Conservation (phyloP, 441 rosid genomes). For the Flueggea neowawraea region DNA sequence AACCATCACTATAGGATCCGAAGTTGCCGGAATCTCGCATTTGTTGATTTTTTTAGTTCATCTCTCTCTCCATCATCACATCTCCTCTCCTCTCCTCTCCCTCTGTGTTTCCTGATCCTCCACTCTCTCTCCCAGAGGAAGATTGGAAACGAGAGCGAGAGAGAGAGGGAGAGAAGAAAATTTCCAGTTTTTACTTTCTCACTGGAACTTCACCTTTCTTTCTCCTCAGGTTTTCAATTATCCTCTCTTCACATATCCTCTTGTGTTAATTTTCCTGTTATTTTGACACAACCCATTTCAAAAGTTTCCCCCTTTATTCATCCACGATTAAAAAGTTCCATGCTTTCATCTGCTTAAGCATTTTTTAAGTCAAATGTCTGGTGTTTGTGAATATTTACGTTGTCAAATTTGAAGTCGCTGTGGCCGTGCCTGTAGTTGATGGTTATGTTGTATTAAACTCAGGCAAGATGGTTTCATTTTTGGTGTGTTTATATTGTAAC, state of each 20-base stretch:
- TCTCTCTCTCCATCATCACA: too few relatives aligned
- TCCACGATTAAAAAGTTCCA: background rate
- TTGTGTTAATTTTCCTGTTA: background rate
- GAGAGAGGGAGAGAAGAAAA: constrained; percentile 16
- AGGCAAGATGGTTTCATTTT: background rate
- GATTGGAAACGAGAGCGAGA: too few relatives aligned
- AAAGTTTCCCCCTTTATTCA: background rate
- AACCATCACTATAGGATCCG: background rate
- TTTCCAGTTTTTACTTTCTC: constrained; percentile 15
- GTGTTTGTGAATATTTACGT: too few relatives aligned
- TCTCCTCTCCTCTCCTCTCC: background rate
- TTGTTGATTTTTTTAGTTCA: background rate
- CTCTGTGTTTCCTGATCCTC: background rate
- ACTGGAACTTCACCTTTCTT: constrained; percentile 18
- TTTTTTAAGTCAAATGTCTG: too few relatives aligned
- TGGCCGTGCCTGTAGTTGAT: background rate
- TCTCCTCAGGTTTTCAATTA: constrained; percentile 26
- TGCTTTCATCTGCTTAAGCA: too few relatives aligned
- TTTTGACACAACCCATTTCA: background rate
- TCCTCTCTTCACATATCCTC: too few relatives aligned
- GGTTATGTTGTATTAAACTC: background rate
- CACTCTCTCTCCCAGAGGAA: background rate
- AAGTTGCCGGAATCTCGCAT: background rate
- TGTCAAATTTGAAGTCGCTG: background rate
- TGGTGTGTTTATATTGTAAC: background rate